Evolutionary conservation across 2,329 filamentous ascomycete species (phyloP).

Genomic region (Paracoccidioides brasiliensis): DNA sequence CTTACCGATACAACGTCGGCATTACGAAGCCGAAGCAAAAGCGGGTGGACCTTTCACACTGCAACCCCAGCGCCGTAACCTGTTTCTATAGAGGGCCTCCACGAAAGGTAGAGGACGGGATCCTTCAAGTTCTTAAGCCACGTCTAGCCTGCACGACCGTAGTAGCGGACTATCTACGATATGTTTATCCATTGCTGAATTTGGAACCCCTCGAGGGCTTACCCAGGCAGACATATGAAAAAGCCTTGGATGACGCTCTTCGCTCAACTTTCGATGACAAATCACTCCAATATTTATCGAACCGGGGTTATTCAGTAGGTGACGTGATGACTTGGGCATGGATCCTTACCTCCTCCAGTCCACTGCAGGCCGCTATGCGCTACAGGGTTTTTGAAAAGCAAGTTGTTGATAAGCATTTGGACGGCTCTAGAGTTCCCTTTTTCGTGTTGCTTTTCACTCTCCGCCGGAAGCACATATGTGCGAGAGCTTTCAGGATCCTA

Average conservation of each 20-base stretch:
- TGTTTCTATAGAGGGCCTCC: background rate
- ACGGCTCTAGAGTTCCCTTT: slow-evolving; percentile 22
- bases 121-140: background rate
- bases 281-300: slow-evolving; percentile 18
- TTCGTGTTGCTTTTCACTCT: slow-evolving; percentile 38
- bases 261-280: slow-evolving; percentile 21
- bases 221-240: background rate
- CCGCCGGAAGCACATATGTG: slow-evolving; percentile 29
- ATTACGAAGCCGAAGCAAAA: slow-evolving; percentile 2
- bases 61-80: background rate
- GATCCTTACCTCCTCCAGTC: slow-evolving; percentile 28
- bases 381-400: slow-evolving; percentile 21
- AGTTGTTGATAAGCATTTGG: background rate
- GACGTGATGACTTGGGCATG: slow-evolving; percentile 37
- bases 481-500: slow-evolving; percentile 31
- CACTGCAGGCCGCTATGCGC: slow-evolving; percentile 25
- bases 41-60: slow-evolving; percentile 6
- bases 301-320: slow-evolving; percentile 21
- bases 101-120: background rate
- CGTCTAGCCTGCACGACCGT: slow-evolving; percentile 15
- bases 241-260: slow-evolving; percentile 17
- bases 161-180: slow-evolving; percentile 26
- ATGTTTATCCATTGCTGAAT: slow-evolving; percentile 21
- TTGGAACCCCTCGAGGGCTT: background rate
- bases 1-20: slow-evolving; percentile 2